Conservation (phyloP, 305 asterid species). For the Andrographis paniculata region DNA sequence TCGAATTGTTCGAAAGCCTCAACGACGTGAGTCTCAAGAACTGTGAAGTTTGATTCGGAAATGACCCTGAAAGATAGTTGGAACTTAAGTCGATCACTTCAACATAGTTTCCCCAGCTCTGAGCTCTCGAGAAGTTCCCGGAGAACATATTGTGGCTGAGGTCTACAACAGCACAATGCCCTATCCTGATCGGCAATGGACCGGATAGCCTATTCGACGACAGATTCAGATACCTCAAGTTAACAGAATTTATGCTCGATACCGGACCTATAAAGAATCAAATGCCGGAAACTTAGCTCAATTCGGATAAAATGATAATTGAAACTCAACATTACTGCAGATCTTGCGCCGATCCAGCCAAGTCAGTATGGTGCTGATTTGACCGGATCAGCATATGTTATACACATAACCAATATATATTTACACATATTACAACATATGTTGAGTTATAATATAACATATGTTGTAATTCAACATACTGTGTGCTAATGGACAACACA, state of each 20-base stretch:
- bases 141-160: conserved; percentile 61
- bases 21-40: conserved; percentile 70
- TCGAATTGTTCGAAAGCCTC: conserved; percentile 62
- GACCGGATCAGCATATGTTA: no score
- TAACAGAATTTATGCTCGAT: conserved; percentile 42
- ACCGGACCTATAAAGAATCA: conserved; percentile 56
- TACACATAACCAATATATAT: no score
- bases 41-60: conserved; percentile 53
- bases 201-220: conserved; percentile 74
- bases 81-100: conserved; percentile 69
- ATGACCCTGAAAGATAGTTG: conserved; percentile 43
- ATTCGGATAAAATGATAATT: no score
- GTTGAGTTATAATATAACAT: no score
- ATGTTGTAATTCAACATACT: no score
- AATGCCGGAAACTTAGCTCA: no score
- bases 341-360: no score
- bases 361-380: no score
- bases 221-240: conserved; percentile 51
- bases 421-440: no score
- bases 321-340: no score
- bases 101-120: conserved; percentile 69
- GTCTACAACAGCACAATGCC: conserved; percentile 63
- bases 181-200: conserved; percentile 51
- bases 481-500: no score
- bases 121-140: conserved; percentile 60